phyloP scores from a whole-genome alignment of 768 basidiomycete species.

The Leccinum sublutescens region DNA sequence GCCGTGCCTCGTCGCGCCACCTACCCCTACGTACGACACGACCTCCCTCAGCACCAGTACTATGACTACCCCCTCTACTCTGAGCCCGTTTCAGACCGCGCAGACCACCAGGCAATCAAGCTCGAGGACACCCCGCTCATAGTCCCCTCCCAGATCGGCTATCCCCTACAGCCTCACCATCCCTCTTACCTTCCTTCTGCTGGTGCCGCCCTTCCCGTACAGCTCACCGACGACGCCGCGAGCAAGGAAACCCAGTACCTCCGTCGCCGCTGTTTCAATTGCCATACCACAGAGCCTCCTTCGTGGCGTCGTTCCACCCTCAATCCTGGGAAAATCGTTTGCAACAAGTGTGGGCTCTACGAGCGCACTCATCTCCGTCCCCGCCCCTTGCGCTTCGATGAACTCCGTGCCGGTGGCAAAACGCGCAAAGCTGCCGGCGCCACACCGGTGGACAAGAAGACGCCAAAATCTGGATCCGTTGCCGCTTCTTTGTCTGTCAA shows the following conservation, averaged over 20 bases:
- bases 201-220: constrained; percentile 55
- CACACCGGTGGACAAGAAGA: constrained; percentile 32
- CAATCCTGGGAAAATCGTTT: constrained; percentile 89
- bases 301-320: constrained; percentile 86
- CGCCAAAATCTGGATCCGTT: constrained; percentile 34
- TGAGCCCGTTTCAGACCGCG: constrained; percentile 36
- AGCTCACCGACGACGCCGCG: constrained; percentile 88
- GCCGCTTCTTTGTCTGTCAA: constrained; percentile 48
- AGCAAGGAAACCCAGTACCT: constrained; percentile 91
- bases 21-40: constrained; percentile 75
- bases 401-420: constrained; percentile 84
- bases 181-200: constrained; percentile 41
- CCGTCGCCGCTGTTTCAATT: constrained; percentile 85
- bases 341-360: constrained; percentile 92
- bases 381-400: constrained; percentile 82
- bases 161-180: constrained; percentile 31
- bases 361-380: constrained; percentile 86
- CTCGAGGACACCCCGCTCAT: constrained; percentile 60
- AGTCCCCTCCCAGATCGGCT: constrained; percentile 58
- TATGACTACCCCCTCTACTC: constrained; percentile 38
- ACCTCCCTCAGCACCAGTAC: constrained; percentile 46
- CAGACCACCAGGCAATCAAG: constrained; percentile 47
- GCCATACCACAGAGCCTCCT: constrained; percentile 88
- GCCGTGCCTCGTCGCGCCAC: constrained; percentile 60
- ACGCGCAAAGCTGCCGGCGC: constrained; percentile 49